Base-by-base conservation (phyloP, 768 basidiomycete species). In the Mycena epipterygia region DNA sequence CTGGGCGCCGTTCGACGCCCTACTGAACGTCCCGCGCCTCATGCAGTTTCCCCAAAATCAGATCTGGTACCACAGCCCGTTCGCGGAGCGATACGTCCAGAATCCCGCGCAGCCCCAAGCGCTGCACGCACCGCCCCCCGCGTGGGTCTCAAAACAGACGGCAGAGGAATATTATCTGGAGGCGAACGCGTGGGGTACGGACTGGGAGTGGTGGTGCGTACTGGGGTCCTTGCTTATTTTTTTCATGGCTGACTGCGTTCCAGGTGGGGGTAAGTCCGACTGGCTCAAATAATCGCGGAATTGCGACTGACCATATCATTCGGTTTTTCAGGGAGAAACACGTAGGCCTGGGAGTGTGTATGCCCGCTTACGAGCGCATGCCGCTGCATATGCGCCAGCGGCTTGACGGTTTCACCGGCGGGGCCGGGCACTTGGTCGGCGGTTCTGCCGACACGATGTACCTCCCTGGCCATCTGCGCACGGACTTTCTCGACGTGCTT, bases 61-160 rank as follows among this genome's bases (percentile, higher is more conserved):
- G 19, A 84, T 87, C 70, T 88, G 87, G 85, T 88, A 86, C 68
- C 85, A 88, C 70, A 87, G 84, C 5, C 86, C 86, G 3, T 85
- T 83, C 77, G 82, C 79, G n/a, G 60, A 76, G n/a, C 65, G 52
- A 14, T 82, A 81, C 39, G 81, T 87, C n/a, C 81, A 76, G 14
- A 87, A 87, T 67, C 79, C 79, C 9, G 82, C 81, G 16, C 49
- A 39, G 49, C 65, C 81, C 1, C 76, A 69, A 19, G 66, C 76
- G 23, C 11, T 42, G 8, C 66, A 42, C 48, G 61, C 73, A 65
- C 79, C 85, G 11, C 83, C 85, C 25, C 78, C 83, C 35, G 84
- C 81, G 29, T 79, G 71, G 33, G 75, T 87, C 33, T 85, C 55
- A 21, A 55, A 66, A 30, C 32, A 25, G 2, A 66, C 84, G n/a